These are phyloP conservation scores for Cucurbita maxima DNA, from an alignment of 306 rosid species.

Conservation along the genomic window DNA sequence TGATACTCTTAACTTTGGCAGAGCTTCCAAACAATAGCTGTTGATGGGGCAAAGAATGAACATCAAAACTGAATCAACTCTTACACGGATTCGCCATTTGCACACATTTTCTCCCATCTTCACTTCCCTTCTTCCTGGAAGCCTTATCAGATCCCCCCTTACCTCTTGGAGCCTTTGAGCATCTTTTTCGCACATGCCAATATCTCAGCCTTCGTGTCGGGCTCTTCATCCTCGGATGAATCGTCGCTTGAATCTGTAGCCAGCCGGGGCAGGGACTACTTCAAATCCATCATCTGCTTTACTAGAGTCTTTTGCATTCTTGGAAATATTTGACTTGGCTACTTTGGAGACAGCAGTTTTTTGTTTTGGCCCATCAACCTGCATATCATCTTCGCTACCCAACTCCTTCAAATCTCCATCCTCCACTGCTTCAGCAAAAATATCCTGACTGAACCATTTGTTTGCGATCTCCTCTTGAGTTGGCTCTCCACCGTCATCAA, in stretches of 20 bases:
- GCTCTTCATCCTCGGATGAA: slow-evolving; percentile 38
- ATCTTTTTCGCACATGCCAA: slow-evolving; percentile 75
- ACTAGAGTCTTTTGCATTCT: neutral
- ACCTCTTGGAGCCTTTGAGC: slow-evolving; percentile 38
- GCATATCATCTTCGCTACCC: slow-evolving; percentile 57
- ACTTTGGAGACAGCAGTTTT: slow-evolving; percentile 19
- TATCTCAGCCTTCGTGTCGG: slow-evolving; percentile 51
- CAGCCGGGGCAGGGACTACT: slow-evolving; percentile 61
- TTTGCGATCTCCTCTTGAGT: slow-evolving; percentile 62
- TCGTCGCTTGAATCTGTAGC: slow-evolving; percentile 73
- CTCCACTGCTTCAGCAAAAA: slow-evolving; percentile 70
- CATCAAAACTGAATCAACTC: neutral
- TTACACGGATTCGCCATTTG: neutral
- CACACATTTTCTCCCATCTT: slow-evolving; percentile 2
- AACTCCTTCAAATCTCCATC: slow-evolving; percentile 45
- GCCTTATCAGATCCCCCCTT: slow-evolving; percentile 27
- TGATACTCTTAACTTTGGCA: neutral
- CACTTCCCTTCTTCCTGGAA: slow-evolving; percentile 32
- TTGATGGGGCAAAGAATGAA: neutral
- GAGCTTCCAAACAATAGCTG: neutral
- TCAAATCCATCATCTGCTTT: slow-evolving; percentile 42
- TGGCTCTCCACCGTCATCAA: slow-evolving; percentile 49
- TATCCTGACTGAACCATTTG: slow-evolving; percentile 79
- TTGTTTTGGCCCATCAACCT: slow-evolving; percentile 23
- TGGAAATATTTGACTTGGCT: neutral